Evolutionary conservation across 345 rosid genomes (phyloP), one percentile per base, ranked within the genome.

Genomic region (Lepidium africanum): DNA sequence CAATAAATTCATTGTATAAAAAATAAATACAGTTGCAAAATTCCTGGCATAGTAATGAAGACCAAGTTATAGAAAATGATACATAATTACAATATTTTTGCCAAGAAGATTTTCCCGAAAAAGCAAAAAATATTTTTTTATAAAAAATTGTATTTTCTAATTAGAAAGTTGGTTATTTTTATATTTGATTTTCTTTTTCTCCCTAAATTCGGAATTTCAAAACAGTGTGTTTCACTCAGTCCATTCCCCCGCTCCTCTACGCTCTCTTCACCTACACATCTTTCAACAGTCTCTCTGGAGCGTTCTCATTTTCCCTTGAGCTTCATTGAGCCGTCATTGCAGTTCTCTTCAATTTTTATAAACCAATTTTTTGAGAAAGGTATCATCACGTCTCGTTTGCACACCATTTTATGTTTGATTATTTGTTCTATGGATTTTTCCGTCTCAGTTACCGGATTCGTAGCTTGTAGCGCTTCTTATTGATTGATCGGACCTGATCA

Each of bases 201-300:
- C 5, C 9, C 5, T 10, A 30, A 59, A 23, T 3, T 14, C 68
- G 27, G 66, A 70, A 75, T 74, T 84, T 88, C 81, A 52, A 83
- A 90, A 87, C 83, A 77, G 83, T 76, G 48, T 60, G 78, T 78
- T 76, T 85, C 87, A 82, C 83, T 83, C 87, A 68, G 82, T 63
- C 82, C 68, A 76, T 49, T 65, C 58, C 62, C 74, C 71, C 75
- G 78, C 84, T 75, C 81, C 82, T 59, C 58, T 45, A 67, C 67
- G 77, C 77, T 65, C 77, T 41, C 54, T 10, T 61, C 77, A 73
- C 72, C 61, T 65, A 33, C 69, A 53, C 71, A 33, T 71, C 58
- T 41, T 32, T 64, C 59, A 70, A 49, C 77, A 57, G 74, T 66
- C 59, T 64, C 70, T 25, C 3, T 38, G 9, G 36, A 53, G 52